Conservation (phyloP, 2,329 filamentous ascomycete genomes). For the Microcera coccophila region DNA sequence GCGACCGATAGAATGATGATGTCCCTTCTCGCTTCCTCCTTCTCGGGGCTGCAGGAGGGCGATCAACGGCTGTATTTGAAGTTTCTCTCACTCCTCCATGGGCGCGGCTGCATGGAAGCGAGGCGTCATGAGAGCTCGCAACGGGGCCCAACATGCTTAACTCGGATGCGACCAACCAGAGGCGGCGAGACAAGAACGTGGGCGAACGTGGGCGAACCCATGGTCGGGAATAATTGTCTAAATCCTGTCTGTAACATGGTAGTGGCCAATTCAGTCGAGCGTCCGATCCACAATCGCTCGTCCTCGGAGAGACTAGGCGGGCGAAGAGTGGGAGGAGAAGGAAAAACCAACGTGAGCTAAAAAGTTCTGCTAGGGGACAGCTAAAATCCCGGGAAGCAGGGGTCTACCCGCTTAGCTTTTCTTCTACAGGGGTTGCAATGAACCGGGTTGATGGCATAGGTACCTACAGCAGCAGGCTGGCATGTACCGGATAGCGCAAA, state of each 20-base stretch:
- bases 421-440: no score
- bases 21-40: not conserved
- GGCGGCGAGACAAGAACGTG: slow-evolving; percentile 1
- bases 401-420: not conserved
- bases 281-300: not conserved
- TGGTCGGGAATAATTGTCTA: slow-evolving; percentile 19
- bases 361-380: not conserved
- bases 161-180: not conserved
- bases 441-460: no score
- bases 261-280: not conserved
- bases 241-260: not conserved
- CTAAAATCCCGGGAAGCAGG: not conserved
- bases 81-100: not conserved
- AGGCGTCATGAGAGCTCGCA: not conserved
- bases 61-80: not conserved
- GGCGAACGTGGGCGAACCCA: slow-evolving; percentile 23
- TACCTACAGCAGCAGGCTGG: no score
- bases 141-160: not conserved
- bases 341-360: not conserved
- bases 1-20: not conserved
- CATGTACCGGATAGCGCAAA: no score
- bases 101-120: no score
- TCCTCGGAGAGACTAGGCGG: not conserved
- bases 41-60: no score
- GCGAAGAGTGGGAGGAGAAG: not conserved